Evolutionary conservation across 495 filamentous ascomycete species (phyloP), one percentile per base, ranked within the genome.

Genomic region (Lophiostoma macrostomum): DNA sequence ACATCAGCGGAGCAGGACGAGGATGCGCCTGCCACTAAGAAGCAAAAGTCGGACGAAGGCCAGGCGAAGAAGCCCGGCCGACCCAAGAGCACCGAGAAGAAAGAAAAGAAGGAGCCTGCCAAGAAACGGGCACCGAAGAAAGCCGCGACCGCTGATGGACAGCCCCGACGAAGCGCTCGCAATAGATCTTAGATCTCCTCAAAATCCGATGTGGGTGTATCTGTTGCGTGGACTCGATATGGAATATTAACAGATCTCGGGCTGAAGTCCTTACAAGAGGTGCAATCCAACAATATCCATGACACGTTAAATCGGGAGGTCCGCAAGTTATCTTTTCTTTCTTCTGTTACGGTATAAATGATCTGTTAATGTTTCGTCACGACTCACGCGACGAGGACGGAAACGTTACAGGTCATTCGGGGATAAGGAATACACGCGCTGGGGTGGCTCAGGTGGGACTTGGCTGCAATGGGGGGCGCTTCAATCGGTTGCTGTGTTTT

Each of bases 1-100:
- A 31, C 24, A n/a, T 14, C 43, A 30, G 38, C 16, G 4, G 50
- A 32, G 4, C 22, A 53, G 20, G 30, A 36, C 3, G 53, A 56
- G 14, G 44, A 52, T 37, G 53, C 50, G 43, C 57, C 53, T 20
- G 64, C 65, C 20, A 60, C 56, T 6, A 69, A 76, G 54, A 70
- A 70, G 45, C 66, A 70, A 47, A 70, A 64, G 39, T 61, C 49
- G 16, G 68, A 64, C 39, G 66, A 71, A 49, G n/a, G 18, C 32
- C 38, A 50, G 35, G 41, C 27, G 2, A 71, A 71, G 47, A 73
- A 69, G 11, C 66, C 68, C 20, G 73, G 72, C 13, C 67, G 71
- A 24, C 73, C 76, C 8, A 77, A 77, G 66, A 57, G 57, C n/a
- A 50, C 23, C 7, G 53, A 63, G 16, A 56, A 55, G 45, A 65